Evolutionary conservation across 805 yeast species (phyloP).

Genomic region (Nakazawaea sp.): DNA sequence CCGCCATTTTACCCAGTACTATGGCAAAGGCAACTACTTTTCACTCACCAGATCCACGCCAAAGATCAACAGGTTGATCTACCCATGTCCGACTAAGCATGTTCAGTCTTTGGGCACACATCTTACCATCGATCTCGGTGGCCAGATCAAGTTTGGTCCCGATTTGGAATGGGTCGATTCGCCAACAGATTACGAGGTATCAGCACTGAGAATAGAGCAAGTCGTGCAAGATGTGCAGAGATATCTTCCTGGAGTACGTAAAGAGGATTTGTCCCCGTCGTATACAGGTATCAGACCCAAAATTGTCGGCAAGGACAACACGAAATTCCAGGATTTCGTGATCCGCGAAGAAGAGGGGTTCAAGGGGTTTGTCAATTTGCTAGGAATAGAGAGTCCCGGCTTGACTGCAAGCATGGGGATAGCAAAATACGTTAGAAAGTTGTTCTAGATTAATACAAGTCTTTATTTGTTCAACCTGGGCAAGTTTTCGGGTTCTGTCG

Average conservation of each 20-base stretch:
- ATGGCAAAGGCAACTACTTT: slow-evolving; percentile 84
- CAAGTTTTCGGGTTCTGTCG: slow-evolving; percentile 60
- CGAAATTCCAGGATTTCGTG: slow-evolving; percentile 62
- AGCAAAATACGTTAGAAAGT: slow-evolving; percentile 55
- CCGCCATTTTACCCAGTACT: slow-evolving; percentile 50
- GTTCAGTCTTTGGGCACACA: slow-evolving; percentile 84
- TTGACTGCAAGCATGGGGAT: slow-evolving; percentile 79
- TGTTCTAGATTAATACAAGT: slow-evolving; percentile 14
- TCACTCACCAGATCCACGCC: slow-evolving; percentile 44
- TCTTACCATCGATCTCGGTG: slow-evolving; percentile 75
- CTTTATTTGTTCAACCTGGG: slow-evolving; percentile 34
- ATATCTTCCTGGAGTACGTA: slow-evolving; percentile 57
- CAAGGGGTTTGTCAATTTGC: slow-evolving; percentile 71
- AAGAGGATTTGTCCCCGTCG: slow-evolving; percentile 49
- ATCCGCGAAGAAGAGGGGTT: slow-evolving; percentile 64
- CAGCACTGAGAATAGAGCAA: slow-evolving; percentile 36
- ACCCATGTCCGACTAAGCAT: slow-evolving; percentile 69
- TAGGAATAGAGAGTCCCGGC: slow-evolving; percentile 91
- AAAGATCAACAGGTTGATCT: slow-evolving; percentile 49
- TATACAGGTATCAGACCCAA: slow-evolving; percentile 87
- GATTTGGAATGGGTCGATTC: slow-evolving; percentile 74
- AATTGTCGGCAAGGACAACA: slow-evolving; percentile 36
- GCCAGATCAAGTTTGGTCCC: slow-evolving; percentile 80
- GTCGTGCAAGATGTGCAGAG: slow-evolving; percentile 53
- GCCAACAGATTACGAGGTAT: slow-evolving; percentile 41